Percentiles rank a stretch among this genome's conserved stretches.
Conservation (phyloP, 192 early-diverging fungal species). For the Backusella westeae region DNA sequence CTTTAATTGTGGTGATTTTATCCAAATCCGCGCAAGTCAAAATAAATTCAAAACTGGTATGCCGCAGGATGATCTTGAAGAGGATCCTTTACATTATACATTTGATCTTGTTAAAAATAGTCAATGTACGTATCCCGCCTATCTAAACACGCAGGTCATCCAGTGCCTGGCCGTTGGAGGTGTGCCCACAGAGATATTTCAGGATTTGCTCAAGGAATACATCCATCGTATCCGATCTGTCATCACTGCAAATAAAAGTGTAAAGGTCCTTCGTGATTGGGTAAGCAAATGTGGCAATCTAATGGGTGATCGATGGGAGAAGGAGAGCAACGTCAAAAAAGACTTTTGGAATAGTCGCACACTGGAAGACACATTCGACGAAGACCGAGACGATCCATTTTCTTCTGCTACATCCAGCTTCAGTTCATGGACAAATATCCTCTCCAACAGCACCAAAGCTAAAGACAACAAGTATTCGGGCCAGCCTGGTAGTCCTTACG, state of each 20-base stretch:
- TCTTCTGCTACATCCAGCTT: background rate
- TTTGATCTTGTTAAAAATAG: constrained; percentile 29
- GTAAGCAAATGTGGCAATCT: constrained; percentile 6
- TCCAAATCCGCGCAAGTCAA: constrained; percentile 28
- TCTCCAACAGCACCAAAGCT: background rate
- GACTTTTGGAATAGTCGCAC: constrained; percentile 4
- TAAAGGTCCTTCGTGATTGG: constrained; percentile 23
- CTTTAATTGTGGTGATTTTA: constrained; percentile 18
- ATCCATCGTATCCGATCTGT: constrained; percentile 11
- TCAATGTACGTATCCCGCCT: constrained; percentile 19
- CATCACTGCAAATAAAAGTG: constrained; percentile 17
- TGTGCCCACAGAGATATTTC: constrained; percentile 19
- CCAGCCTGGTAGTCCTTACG: constrained; percentile 12
- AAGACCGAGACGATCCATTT: background rate
- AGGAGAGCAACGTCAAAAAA: background rate
- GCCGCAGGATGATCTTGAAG: background rate
- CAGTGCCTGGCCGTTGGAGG: constrained; percentile 25
- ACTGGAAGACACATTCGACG: background rate
- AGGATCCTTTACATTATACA: constrained; percentile 23
- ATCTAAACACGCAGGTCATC: constrained; percentile 35
- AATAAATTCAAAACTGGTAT: constrained; percentile 29
- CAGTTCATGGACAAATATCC: background rate
- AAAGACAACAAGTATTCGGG: constrained; percentile 22
- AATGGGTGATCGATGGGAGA: constrained; percentile 20
- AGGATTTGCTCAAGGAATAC: constrained; percentile 29